These are phyloP conservation scores for Colletotrichum echinochloae DNA, from an alignment of 2,329 filamentous ascomycete genomes.

Conservation along the genomic window DNA sequence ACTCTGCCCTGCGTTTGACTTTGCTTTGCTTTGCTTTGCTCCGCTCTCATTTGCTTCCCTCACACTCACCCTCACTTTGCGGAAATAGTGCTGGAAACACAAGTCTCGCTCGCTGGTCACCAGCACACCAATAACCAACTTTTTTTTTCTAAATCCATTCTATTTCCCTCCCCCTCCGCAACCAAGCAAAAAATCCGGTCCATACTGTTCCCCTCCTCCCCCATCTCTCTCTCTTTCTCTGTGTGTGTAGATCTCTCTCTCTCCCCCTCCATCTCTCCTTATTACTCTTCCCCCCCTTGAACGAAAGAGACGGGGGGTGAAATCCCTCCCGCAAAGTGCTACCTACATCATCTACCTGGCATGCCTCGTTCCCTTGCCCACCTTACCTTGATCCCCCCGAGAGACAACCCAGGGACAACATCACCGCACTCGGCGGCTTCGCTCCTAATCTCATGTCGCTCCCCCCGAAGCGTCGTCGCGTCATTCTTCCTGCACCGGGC, in stretches of 20 bases:
- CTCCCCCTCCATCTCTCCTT: no score
- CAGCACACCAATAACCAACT: neutral
- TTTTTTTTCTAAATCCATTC: neutral
- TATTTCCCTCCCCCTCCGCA: neutral
- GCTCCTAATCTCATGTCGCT: slow-evolving; percentile 25
- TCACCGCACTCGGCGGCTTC: neutral
- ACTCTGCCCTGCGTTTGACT: no score
- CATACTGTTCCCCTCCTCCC: neutral
- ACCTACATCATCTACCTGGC: no score
- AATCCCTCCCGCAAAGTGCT: neutral
- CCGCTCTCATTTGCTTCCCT: neutral
- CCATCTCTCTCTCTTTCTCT: neutral
- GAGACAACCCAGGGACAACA: neutral
- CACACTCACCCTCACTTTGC: neutral
- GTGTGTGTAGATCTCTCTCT: no score
- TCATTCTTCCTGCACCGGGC: slow-evolving; percentile 33
- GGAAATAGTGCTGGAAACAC: neutral
- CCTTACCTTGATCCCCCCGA: neutral
- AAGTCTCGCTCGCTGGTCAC: no score
- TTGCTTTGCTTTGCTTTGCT: no score
- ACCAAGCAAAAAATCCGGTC: neutral
- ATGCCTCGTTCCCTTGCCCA: neutral
- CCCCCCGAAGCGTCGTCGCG: slow-evolving; percentile 35
- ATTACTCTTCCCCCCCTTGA: neutral
- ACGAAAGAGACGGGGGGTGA: neutral